Conservation (phyloP, 2,329 filamentous ascomycete genomes). For the Ophiocordyceps camponoti-leonardi region DNA sequence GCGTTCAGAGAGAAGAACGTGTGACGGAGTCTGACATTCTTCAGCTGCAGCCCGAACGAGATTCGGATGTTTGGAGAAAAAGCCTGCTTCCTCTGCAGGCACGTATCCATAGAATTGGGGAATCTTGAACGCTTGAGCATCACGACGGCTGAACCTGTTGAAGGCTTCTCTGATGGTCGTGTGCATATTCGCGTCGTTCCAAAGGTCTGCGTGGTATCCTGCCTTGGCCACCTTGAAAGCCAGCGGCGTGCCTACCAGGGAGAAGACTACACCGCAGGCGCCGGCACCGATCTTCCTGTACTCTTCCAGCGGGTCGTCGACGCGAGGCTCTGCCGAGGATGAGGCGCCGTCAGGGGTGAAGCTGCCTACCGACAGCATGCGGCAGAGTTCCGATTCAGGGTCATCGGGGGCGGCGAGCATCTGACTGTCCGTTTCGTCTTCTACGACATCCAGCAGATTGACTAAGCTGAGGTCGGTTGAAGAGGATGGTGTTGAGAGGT, state of each 20-base stretch:
- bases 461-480: too few species aligned
- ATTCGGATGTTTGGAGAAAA: slow-evolving; percentile 1
- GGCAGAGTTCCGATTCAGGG: too few species aligned
- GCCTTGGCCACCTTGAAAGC: slow-evolving; percentile 6
- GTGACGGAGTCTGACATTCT: slow-evolving; percentile 5
- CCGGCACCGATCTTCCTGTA: slow-evolving; percentile 8
- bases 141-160: neutral
- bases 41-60: slow-evolving; percentile 2
- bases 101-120: slow-evolving; percentile 1
- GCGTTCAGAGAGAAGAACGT: slow-evolving; percentile 7
- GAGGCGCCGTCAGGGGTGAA: too few species aligned
- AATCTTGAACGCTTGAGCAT: slow-evolving; percentile 2
- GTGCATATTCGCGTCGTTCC: slow-evolving; percentile 4
- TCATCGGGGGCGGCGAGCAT: too few species aligned
- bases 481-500: too few species aligned
- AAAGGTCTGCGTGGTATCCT: slow-evolving; percentile 1
- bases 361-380: too few species aligned
- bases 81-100: neutral
- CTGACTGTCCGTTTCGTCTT: too few species aligned
- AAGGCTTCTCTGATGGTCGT: neutral
- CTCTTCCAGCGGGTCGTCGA: too few species aligned
- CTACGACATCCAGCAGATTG: too few species aligned
- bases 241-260: neutral
- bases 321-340: too few species aligned
- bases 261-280: slow-evolving; percentile 7